phyloP scores from a whole-genome alignment of 768 basidiomycete species.

The Leccinum disarticulatum region DNA sequence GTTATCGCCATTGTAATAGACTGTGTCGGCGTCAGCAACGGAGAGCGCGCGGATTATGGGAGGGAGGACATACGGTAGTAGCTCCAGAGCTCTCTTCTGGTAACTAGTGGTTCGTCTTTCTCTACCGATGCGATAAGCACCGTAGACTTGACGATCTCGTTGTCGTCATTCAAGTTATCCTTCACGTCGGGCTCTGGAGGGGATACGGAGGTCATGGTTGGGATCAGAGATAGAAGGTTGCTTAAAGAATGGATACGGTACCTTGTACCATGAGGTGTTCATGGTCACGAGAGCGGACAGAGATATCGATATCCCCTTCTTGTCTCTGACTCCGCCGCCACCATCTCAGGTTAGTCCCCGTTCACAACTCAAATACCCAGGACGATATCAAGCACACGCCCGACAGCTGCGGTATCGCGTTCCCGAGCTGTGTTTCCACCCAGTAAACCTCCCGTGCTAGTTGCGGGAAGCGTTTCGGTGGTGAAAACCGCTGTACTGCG shows the following conservation, averaged over 20 bases:
- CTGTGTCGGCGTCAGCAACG: slow-evolving; percentile 34
- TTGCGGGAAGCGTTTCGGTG: slow-evolving; percentile 18
- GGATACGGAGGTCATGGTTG: slow-evolving; percentile 15
- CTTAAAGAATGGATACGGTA: not conserved
- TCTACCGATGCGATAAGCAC: slow-evolving; percentile 41
- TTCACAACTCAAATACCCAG: slow-evolving; percentile 2
- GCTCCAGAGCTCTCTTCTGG: slow-evolving; percentile 73
- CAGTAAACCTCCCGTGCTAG: not conserved
- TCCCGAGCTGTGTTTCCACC: not conserved
- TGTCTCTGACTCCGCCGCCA: not conserved
- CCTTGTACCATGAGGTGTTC: not conserved
- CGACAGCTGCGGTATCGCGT: slow-evolving; percentile 13
- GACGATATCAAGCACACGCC: slow-evolving; percentile 27
- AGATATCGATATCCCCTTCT: not conserved
- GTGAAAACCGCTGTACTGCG: slow-evolving; percentile 19
- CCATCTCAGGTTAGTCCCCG: not conserved
- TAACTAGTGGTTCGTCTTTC: slow-evolving; percentile 66
- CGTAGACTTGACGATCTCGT: slow-evolving; percentile 13
- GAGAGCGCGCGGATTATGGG: not conserved
- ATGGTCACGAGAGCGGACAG: slow-evolving; percentile 3
- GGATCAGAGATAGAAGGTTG: not conserved
- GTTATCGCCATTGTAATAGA: slow-evolving; percentile 82
- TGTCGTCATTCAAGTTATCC: not conserved
- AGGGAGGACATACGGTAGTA: slow-evolving; percentile 55
- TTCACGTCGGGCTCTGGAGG: slow-evolving; percentile 14